Evolutionary conservation across 257 asterid species (phyloP).

Genomic region (Schizonepeta tenuifolia): DNA sequence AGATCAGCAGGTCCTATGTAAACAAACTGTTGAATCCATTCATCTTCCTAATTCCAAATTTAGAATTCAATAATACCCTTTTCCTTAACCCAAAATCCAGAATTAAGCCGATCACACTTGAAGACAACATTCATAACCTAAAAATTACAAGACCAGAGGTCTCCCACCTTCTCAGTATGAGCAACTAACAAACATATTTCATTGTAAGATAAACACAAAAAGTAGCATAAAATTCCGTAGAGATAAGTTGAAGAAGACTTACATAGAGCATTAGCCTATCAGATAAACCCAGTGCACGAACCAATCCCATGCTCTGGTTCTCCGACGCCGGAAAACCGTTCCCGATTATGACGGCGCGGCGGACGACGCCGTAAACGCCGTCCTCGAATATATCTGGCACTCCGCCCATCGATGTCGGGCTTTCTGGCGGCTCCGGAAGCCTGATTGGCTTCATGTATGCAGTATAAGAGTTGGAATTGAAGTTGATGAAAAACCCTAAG

Average conservation of each 20-base stretch:
- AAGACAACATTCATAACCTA: conserved; percentile 6
- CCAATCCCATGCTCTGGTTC: conserved; percentile 89
- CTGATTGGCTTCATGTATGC: conserved; percentile 83
- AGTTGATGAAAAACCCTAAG: conserved; percentile 40
- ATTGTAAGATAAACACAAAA: not conserved
- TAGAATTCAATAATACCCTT: not conserved
- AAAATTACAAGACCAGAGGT: not conserved
- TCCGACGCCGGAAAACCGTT: conserved; percentile 94
- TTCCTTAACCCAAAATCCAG: too few relatives aligned
- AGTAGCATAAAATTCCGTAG: not conserved
- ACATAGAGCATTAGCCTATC: conserved; percentile 75
- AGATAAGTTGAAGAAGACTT: conserved; percentile 22
- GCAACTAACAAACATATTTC: conserved; percentile 7
- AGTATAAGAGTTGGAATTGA: not conserved
- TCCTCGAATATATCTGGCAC: conserved; percentile 85
- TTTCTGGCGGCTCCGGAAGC: conserved; percentile 92
- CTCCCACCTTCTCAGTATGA: not conserved
- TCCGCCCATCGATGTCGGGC: conserved; percentile 70
- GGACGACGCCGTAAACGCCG: conserved; percentile 73
- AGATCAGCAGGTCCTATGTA: not conserved
- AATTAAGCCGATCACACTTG: too few relatives aligned
- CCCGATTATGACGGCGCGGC: conserved; percentile 90
- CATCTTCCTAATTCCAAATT: conserved; percentile 5
- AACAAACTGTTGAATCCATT: conserved; percentile 17
- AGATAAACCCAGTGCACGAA: conserved; percentile 87